Evolutionary conservation across 805 yeast species (phyloP).

Genomic region (Candida coleopterorum): DNA sequence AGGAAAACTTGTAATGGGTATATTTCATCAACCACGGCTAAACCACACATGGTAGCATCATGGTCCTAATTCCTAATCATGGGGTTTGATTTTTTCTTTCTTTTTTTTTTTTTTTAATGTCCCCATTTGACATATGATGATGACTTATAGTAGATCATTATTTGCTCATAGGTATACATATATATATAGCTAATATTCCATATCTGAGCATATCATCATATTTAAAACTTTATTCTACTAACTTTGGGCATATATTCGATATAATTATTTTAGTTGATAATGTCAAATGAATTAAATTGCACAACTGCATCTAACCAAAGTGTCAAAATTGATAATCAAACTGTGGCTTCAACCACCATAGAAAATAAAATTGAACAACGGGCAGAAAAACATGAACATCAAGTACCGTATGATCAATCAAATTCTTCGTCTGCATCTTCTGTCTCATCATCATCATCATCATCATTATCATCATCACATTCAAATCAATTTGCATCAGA

Average conservation of each 20-base stretch:
- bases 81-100: conserved; percentile 3
- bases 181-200: too few relatives aligned
- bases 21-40: not conserved
- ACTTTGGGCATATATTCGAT: too few relatives aligned
- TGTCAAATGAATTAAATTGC: too few relatives aligned
- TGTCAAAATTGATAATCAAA: not conserved
- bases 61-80: not conserved
- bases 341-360: conserved; percentile 1
- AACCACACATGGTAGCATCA: not conserved
- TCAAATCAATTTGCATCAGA: not conserved
- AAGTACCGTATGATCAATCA: not conserved
- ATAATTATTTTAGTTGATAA: too few relatives aligned
- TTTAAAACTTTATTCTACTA: too few relatives aligned
- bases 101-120: not conserved
- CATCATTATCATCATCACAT: not conserved
- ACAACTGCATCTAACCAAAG: too few relatives aligned
- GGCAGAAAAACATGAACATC: not conserved
- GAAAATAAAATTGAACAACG: not conserved
- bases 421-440: not conserved
- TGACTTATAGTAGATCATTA: not conserved
- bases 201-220: too few relatives aligned
- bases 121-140: not conserved
- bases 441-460: not conserved
- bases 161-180: too few relatives aligned
- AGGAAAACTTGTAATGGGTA: too few relatives aligned